A percentile compares a stretch with the other conserved stretches of the same genome.
Evolutionary conservation across 805 yeast genomes (phyloP).

Genomic region (Candida ovalis): DNA sequence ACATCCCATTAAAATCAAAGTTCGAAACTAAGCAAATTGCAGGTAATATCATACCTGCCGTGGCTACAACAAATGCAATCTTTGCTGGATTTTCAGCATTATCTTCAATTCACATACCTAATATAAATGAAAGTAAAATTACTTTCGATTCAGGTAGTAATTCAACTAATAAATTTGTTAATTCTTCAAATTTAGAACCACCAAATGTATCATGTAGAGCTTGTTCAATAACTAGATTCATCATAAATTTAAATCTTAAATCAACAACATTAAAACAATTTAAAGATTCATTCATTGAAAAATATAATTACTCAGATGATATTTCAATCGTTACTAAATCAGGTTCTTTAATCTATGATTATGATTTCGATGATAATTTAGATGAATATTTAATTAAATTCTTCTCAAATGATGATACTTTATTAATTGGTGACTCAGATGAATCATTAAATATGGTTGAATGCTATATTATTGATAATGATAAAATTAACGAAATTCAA

Average conservation of each 20-base stretch:
- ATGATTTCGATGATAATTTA: constrained; percentile 81
- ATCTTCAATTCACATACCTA: constrained; percentile 51
- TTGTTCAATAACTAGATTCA: constrained; percentile 54
- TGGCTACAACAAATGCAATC: constrained; percentile 96
- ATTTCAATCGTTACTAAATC: constrained; percentile 33
- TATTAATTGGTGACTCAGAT: constrained; percentile 78
- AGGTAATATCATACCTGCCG: constrained; percentile 97
- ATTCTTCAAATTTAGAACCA: constrained; percentile 54
- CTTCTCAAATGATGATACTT: constrained; percentile 53
- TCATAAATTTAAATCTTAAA: constrained; percentile 34
- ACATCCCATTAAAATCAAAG: constrained; percentile 66
- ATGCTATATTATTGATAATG: constrained; percentile 40
- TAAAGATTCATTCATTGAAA: constrained; percentile 42
- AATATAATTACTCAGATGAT: constrained; percentile 56
- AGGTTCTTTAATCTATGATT: constrained; percentile 67
- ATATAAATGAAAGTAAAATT: constrained; percentile 38
- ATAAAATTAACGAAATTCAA: constrained; percentile 8
- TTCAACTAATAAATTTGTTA: constrained; percentile 54
- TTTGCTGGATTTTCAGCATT: constrained; percentile 86
- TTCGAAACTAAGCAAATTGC: constrained; percentile 94
- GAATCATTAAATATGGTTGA: constrained; percentile 63
- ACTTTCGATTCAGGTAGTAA: constrained; percentile 46
- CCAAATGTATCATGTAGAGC: constrained; percentile 75
- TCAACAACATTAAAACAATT: constrained; percentile 45
- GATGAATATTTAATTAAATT: constrained; percentile 44